Evolutionary conservation across 441 rosid genomes (phyloP), one percentile per base, ranked within the genome.

Genomic region (Pelargonium citronellum): DNA sequence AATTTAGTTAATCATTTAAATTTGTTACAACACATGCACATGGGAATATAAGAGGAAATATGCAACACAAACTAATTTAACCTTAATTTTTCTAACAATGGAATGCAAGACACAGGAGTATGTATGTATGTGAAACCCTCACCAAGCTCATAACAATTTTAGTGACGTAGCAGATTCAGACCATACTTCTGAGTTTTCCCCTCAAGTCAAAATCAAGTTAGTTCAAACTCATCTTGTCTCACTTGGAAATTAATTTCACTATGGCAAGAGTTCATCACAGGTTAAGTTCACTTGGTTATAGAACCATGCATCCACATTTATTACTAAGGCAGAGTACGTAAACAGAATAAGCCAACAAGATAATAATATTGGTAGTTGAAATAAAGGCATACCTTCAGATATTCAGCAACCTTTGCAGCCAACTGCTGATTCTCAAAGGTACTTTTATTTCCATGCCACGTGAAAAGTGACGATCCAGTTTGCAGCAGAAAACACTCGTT

Each of bases 391-490:
- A 92, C 97, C 96, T 93, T 93, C 74, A 96, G 78, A 84, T 89
- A 82, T 72, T 89, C 98, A 69, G 98, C 95, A 78, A 91, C 84
- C 79, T 88, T 88, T 57, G 88, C 78, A 22, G 97, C 87, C 74
- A 86, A 71, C 71, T 93, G 96, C 82, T 91, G 92, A 77, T 92
- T 96, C 81, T 93, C 99, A 77, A 75, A 86, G 15, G 93, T 78
- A 85, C 98, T 87, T 83, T 93, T 96, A 79, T 84, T 90, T 73
- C 98, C 98, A 77, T 93, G 94, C 99, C 99, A 96, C 22, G 80
- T 84, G 80, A 93, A 91, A 80, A 89, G 37, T 46, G 95, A 86
- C 64, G 95, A 87, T 51, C 98, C 98, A 81, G 99, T 90, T 89
- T 96, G 99, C 85, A 96, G 89, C 79, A 96, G 89, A 77, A 91